Conservation (phyloP, 495 filamentous ascomycete species). For the Usnea hakonensis region DNA sequence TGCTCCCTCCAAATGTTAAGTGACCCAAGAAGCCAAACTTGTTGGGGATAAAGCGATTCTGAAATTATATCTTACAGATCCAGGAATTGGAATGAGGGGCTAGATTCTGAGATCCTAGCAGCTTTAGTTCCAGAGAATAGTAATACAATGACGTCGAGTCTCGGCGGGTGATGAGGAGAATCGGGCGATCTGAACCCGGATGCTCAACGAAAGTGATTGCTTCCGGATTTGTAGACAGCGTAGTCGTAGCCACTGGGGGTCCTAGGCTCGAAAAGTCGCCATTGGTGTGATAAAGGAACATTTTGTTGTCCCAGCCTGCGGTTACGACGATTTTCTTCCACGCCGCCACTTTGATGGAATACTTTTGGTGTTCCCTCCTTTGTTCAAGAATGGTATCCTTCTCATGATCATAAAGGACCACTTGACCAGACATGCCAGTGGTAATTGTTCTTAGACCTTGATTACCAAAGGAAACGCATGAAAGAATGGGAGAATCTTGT, state of each 20-base stretch:
- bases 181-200: slow-evolving; percentile 35
- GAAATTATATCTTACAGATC: slow-evolving; percentile 35
- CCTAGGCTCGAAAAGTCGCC: slow-evolving; percentile 19
- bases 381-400: slow-evolving; percentile 35
- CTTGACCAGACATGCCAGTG: slow-evolving; percentile 57
- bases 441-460: slow-evolving; percentile 32
- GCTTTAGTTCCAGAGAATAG: slow-evolving; percentile 41
- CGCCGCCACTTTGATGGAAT: slow-evolving; percentile 48
- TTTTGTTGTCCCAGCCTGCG: slow-evolving; percentile 57
- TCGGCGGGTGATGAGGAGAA: slow-evolving; percentile 49
- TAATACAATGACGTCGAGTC: slow-evolving; percentile 58
- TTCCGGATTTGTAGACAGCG: slow-evolving; percentile 53
- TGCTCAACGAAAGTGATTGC: slow-evolving; percentile 49
- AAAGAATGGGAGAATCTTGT: slow-evolving; percentile 56
- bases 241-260: slow-evolving; percentile 41
- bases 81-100: slow-evolving; percentile 58
- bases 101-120: slow-evolving; percentile 52
- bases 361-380: slow-evolving; percentile 55
- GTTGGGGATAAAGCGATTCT: no score
- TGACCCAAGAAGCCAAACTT: no score
- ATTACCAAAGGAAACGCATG: slow-evolving; percentile 30
- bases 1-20: no score
- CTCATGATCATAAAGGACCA: slow-evolving; percentile 37
- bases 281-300: slow-evolving; percentile 43
- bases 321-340: slow-evolving; percentile 45